Base-by-base conservation (phyloP, 2,329 filamentous ascomycete species). In the Fusarium pininemorale region DNA sequence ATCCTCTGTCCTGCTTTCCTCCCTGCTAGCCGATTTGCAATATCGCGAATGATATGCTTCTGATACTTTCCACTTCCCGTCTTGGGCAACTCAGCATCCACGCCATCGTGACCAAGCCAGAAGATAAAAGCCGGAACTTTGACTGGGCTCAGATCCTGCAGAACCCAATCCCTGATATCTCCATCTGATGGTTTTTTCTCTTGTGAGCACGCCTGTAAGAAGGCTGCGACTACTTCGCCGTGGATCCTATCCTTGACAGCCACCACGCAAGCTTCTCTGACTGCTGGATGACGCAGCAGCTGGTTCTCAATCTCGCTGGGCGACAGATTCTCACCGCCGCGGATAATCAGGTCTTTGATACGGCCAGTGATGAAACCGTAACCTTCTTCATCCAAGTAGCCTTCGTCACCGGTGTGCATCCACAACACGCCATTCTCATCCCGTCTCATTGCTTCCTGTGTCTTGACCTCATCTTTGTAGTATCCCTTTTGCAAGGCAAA, bases 271-370 rank as follows among this genome's bases (percentile, higher is more conserved):
- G 55, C 55, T n/a, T 58, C 55, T n/a, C 24, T 28, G 2, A 48
- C 3, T 10, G 20, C 30, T 7, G 41, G 41, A 1, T 48, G 55
- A n/a, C 24, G 55, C 0, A 48, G 41, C 2, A 58, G 10, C 6
- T 58, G 41, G 32, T 58, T 58, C 30, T 58, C 55, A 35, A 47
- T 48, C 10, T 58, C 41, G 22, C 41, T 58, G 14, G 55, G 55
- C 9, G 55, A 58, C 11, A 48, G 8, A 22, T 58, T 48, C 24
- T 58, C 41, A 16, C 55, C 55, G 1, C 55, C 55, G 3, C 55
- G 55, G 20, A 58, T 58, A 15, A 58, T 58, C 6, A 58, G 28
- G 1, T 58, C 55, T 35, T 58, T 58, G 24, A 58, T 48, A 1
- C 55, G 24, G 24, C 55, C 41, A 38, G 41, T 58, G 6, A 58